phyloP scores from a whole-genome alignment of 2,329 filamentous ascomycete genomes.

The Monilinia fructicola region DNA sequence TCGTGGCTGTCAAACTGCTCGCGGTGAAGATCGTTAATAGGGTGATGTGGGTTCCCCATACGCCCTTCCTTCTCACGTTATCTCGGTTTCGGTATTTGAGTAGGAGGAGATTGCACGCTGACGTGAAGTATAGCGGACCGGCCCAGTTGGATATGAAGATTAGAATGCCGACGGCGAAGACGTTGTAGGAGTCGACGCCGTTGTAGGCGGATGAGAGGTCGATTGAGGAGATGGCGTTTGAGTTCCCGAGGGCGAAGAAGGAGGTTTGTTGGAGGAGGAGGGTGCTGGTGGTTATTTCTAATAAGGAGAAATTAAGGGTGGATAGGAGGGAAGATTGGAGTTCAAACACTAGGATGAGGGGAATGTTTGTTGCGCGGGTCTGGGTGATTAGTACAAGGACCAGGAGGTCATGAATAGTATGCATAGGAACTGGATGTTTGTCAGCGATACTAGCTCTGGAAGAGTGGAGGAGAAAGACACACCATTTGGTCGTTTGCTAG shows the following conservation, averaged over 20 bases:
- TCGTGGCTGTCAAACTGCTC: conserved; percentile 67
- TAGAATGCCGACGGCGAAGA: conserved; percentile 75
- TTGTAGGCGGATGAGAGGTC: conserved; percentile 96
- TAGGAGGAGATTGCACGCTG: conserved; percentile 61
- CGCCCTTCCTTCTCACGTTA: conserved; percentile 20
- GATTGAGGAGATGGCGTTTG: conserved; percentile 93
- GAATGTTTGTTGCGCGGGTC: conserved; percentile 80
- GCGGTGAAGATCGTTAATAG: conserved; percentile 71
- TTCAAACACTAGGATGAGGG: conserved; percentile 76
- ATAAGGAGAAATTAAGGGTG: conserved; percentile 48
- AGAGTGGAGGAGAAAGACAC: conserved; percentile 13
- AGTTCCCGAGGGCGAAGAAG: conserved; percentile 89
- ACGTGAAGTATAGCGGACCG: conserved; percentile 83
- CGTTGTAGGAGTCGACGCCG: conserved; percentile 77
- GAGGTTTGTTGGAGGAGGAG: conserved; percentile 76
- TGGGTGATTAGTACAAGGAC: conserved; percentile 83
- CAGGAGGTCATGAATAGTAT: conserved; percentile 66
- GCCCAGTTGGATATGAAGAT: conserved; percentile 92
- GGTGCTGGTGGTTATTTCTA: conserved; percentile 66
- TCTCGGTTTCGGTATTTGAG: conserved; percentile 40
- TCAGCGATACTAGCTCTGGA: not conserved
- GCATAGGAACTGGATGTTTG: conserved; percentile 33
- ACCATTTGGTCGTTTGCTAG: conserved; percentile 31
- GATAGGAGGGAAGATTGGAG: conserved; percentile 56
- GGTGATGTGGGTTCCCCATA: conserved; percentile 52